Conservation (phyloP, 2,329 filamentous ascomycete genomes). For the Trichoderma sp. region DNA sequence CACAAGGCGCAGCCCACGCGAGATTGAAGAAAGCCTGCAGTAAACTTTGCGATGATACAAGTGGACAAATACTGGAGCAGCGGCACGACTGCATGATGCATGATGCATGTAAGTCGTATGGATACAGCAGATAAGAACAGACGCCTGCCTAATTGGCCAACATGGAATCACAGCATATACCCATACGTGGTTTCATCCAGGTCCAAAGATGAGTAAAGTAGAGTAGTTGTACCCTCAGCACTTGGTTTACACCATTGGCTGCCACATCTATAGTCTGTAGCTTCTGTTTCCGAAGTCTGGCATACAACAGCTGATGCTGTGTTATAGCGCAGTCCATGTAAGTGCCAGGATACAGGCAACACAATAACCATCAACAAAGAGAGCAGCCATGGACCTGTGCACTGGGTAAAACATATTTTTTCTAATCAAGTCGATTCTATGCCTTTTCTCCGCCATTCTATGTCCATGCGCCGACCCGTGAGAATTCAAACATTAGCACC, state of each 20-base stretch:
- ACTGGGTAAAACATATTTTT: background rate
- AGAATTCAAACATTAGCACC: background rate
- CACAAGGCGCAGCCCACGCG: background rate
- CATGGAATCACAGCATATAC: too few species aligned
- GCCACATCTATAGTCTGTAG: background rate
- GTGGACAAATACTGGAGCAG: background rate
- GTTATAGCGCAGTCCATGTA: background rate
- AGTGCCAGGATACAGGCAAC: background rate
- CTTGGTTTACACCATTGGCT: background rate
- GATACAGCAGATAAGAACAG: background rate
- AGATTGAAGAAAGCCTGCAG: background rate
- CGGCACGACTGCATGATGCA: slow-evolving; percentile 15
- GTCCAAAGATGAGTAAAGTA: background rate
- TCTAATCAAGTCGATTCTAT: background rate
- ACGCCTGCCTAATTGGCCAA: background rate
- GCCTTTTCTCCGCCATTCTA: background rate
- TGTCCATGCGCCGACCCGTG: background rate
- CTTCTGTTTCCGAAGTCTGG: background rate
- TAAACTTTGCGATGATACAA: background rate
- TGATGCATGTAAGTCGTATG: background rate
- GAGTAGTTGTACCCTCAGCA: background rate
- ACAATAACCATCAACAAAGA: background rate
- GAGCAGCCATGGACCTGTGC: background rate
- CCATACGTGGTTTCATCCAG: background rate
- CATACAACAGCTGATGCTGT: background rate